Conservation (phyloP, 805 yeast species). For the Starmerella kuoi region DNA sequence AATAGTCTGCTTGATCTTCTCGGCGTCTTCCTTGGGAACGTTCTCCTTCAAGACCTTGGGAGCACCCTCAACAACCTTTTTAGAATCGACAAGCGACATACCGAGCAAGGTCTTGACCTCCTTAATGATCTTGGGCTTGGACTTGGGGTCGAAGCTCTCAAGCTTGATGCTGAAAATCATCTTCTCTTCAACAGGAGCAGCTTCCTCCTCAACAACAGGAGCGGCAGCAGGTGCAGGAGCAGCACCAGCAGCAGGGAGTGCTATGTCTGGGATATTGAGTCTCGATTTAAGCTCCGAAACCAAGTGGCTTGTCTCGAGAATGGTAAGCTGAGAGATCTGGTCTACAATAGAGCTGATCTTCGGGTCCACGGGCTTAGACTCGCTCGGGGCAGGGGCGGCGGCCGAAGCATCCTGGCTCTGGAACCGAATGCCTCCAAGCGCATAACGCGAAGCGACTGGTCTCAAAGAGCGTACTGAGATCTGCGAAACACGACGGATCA, state of each 20-base stretch:
- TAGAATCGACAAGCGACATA: conserved; percentile 86
- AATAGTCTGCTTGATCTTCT: conserved; percentile 81
- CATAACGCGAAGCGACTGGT: conserved; percentile 5
- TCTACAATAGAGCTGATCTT: conserved; percentile 80
- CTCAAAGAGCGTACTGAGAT: conserved; percentile 1
- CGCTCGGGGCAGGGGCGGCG: conserved; percentile 22
- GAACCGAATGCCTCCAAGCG: conserved; percentile 24
- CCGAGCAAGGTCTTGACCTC: conserved; percentile 90
- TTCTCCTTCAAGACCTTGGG: conserved; percentile 93
- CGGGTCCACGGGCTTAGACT: conserved; percentile 53
- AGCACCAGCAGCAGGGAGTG: conserved; percentile 63
- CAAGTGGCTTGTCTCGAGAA: conserved; percentile 82
- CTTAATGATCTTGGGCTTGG: conserved; percentile 95
- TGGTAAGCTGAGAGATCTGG: conserved; percentile 78
- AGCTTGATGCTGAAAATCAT: conserved; percentile 84
- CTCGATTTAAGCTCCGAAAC: conserved; percentile 57
- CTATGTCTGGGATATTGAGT: conserved; percentile 86
- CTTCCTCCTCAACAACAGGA: conserved; percentile 59
- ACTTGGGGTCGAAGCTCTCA: conserved; percentile 85
- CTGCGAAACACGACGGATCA: conserved; percentile 11
- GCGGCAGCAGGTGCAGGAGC: conserved; percentile 50
- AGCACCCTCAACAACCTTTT: conserved; percentile 95
- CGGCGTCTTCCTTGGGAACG: conserved; percentile 95
- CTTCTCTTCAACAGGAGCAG: conserved; percentile 78
- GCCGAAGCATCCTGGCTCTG: conserved; percentile 31